A percentile compares a stretch with the other conserved stretches of the same genome.
These are phyloP conservation scores for Pythium phragmiticola DNA, from an alignment of 352 stramenopile species.

Conservation along the genomic window DNA sequence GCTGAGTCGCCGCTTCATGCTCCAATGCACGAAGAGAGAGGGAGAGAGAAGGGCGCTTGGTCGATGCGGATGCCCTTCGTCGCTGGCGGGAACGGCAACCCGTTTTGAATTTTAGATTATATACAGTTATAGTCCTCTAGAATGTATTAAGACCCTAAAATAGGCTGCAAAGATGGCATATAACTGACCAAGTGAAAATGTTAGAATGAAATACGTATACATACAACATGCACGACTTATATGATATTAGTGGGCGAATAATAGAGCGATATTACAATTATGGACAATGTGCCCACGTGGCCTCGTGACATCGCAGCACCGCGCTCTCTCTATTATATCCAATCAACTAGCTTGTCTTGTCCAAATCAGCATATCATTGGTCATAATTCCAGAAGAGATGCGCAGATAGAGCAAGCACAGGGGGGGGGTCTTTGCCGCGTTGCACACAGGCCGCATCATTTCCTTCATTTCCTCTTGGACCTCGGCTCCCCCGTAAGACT, in stretches of 20 bases:
- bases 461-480: conserved; percentile 24
- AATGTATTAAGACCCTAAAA: too few relatives aligned
- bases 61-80: neutral
- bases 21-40: neutral
- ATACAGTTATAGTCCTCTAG: neutral
- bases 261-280: neutral
- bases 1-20: conserved; percentile 30
- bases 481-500: conserved; percentile 13
- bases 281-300: conserved; percentile 14
- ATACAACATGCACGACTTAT: neutral
- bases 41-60: neutral
- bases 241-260: neutral
- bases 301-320: conserved; percentile 21
- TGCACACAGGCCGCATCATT: conserved; percentile 8
- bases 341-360: conserved; percentile 5
- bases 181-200: neutral
- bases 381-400: conserved; percentile 17
- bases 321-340: conserved; percentile 1
- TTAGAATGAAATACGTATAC: neutral
- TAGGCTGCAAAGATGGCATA: too few relatives aligned
- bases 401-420: conserved; percentile 4
- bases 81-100: neutral
- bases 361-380: conserved; percentile 12
- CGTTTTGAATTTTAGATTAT: conserved; percentile 13
- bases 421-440: conserved; percentile 12